These are phyloP conservation scores for Botrytis medusae DNA, from an alignment of 2,329 filamentous ascomycete species.

Conservation along the genomic window DNA sequence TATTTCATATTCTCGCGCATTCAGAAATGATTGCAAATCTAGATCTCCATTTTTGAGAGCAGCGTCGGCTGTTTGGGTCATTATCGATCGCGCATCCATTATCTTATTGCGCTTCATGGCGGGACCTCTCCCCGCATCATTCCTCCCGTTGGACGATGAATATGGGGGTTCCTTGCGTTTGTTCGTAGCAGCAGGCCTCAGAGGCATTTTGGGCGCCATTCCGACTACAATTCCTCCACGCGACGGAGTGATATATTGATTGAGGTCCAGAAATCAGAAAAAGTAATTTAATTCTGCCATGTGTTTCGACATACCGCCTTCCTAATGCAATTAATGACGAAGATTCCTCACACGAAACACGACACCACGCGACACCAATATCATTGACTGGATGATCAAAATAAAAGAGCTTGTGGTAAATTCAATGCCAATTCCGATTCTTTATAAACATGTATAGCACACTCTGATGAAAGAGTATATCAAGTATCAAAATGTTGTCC, in stretches of 20 bases:
- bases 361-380: slow-evolving; percentile 5
- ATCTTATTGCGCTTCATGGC: slow-evolving; percentile 43
- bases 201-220: slow-evolving; percentile 27
- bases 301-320: not conserved
- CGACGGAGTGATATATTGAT: not conserved
- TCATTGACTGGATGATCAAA: slow-evolving; percentile 1
- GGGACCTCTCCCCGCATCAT: slow-evolving; percentile 28
- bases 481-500: not conserved
- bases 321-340: not conserved
- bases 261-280: not conserved
- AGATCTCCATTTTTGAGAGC: slow-evolving; percentile 69
- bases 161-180: slow-evolving; percentile 37
- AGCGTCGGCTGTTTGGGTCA: slow-evolving; percentile 45
- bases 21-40: slow-evolving; percentile 80
- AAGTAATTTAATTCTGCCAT: slow-evolving; percentile 13
- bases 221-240: not conserved
- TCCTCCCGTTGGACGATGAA: slow-evolving; percentile 27
- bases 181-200: slow-evolving; percentile 26
- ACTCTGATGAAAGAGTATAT: not conserved
- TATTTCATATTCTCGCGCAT: slow-evolving; percentile 86
- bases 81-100: slow-evolving; percentile 47
- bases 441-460: not conserved
- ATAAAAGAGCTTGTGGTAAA: not conserved
- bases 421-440: not conserved
- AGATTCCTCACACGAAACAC: slow-evolving; percentile 7